Evolutionary conservation across 2,329 filamentous ascomycete species (phyloP).

Genomic region (Nigrograna mackinnonii): DNA sequence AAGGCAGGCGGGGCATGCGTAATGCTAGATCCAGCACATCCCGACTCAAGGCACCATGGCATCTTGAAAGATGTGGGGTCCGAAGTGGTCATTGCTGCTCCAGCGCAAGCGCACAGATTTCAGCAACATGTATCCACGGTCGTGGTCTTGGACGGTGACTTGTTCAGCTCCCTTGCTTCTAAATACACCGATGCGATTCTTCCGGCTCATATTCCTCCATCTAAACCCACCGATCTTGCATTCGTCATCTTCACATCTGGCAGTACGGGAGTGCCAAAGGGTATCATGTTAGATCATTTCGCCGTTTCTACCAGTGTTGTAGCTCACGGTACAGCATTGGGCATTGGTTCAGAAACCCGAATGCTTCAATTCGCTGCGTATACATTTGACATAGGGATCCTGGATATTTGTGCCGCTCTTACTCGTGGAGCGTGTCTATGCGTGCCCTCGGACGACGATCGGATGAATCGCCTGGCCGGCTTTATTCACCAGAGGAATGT

Average conservation of each 20-base stretch:
- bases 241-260: constrained; percentile 60
- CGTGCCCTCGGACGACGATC: constrained; percentile 56
- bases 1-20: constrained; percentile 34
- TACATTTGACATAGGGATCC: constrained; percentile 56
- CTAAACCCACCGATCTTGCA: constrained; percentile 3
- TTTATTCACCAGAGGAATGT: constrained; percentile 24
- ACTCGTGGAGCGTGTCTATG: constrained; percentile 52
- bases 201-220: constrained; percentile 3
- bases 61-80: constrained; percentile 13
- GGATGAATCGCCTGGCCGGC: constrained; percentile 52
- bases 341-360: neutral
- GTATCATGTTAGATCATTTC: constrained; percentile 53
- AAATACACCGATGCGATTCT: neutral
- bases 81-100: constrained; percentile 14
- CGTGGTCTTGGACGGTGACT: constrained; percentile 5
- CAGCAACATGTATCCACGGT: constrained; percentile 8
- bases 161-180: constrained; percentile 6
- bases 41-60: constrained; percentile 5
- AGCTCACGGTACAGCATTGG: neutral
- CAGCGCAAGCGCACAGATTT: constrained; percentile 13
- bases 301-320: neutral
- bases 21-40: constrained; percentile 4
- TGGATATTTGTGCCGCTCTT: constrained; percentile 55
- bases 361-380: constrained; percentile 45
- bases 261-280: constrained; percentile 50